Evolutionary conservation across 768 basidiomycete genomes (phyloP), one percentile per base, ranked within the genome.

Genomic region (Lactifluus pinguis): DNA sequence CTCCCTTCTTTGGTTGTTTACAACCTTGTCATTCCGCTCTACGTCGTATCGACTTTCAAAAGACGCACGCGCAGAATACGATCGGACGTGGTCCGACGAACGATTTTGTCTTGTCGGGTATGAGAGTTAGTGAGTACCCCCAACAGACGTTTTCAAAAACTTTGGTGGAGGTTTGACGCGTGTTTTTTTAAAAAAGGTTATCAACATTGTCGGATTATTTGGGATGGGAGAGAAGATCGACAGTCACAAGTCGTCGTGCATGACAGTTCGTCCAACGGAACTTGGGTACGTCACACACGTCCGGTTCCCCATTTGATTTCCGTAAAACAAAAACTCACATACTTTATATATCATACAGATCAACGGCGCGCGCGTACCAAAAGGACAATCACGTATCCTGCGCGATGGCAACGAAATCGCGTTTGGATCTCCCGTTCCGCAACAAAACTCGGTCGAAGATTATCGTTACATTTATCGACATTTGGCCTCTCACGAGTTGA

Each of bases 381-480:
- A 79, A 66, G 76, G 76, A 44, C 72, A 76, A 10, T 76, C 78
- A 56, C 74, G 79, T 41, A 74, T 89, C 48, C 74, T 95, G 52
- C 79, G 77, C 13, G 84, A 90, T 62, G 93, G 94, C 7, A 89
- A 90, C 69, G 92, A 94, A 72, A 80, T 98, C 66, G 85, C 89
- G 8, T 88, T 98, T 65, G 95, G 95, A 8, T 81, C 81, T 13
- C 74, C 71, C 13, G 67, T 70, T 17, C 76, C 77, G 29, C 83
- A 80, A 67, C 71, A 69, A 50, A 73, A 75, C 53, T 79, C 66
- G 34, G 75, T 45, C 29, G 89, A 91, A 67, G 92, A 92, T 69
- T 91, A 87, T 69, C 84, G 90, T 13, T 89, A 83, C 69, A 81
- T 91, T 53, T 91, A 83, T 68, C 82, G 87, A 10, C 83, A 86